These are phyloP conservation scores for Podospora tetraspora DNA, from an alignment of 495 filamentous ascomycete species.

Conservation along the genomic window DNA sequence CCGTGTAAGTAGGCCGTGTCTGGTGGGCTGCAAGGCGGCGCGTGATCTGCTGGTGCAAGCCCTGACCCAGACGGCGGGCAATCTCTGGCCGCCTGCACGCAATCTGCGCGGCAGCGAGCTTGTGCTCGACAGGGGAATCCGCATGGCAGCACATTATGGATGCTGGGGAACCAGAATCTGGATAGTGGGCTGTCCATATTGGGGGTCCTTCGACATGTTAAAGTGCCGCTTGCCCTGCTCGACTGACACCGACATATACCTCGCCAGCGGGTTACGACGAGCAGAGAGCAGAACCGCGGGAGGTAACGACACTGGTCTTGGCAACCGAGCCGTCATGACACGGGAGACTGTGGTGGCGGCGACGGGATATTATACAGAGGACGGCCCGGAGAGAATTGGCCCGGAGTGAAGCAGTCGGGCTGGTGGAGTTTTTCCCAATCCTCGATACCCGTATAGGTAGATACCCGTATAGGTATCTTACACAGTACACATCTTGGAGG, in stretches of 20 bases:
- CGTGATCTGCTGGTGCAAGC: slow-evolving; percentile 23
- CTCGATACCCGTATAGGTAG: too few species aligned
- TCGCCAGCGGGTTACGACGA: too few species aligned
- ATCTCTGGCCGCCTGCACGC: slow-evolving; percentile 25
- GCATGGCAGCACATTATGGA: slow-evolving; percentile 5
- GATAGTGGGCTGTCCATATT: slow-evolving; percentile 15
- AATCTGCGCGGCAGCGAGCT: slow-evolving; percentile 16
- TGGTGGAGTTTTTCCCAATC: too few species aligned
- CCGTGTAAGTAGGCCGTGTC: background rate
- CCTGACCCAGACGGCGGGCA: slow-evolving; percentile 15
- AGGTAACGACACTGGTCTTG: too few species aligned
- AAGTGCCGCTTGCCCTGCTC: background rate
- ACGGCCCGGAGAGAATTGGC: background rate
- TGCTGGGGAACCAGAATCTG: background rate
- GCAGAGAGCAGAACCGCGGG: too few species aligned
- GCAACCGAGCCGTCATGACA: background rate
- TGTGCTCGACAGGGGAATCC: slow-evolving; percentile 16
- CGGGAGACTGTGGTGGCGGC: background rate
- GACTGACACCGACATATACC: background rate
- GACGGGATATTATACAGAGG: background rate
- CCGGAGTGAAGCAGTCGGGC: background rate
- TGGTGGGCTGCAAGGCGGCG: slow-evolving; percentile 7
- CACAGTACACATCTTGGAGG: background rate
- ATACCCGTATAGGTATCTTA: too few species aligned
- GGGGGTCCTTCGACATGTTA: slow-evolving; percentile 16